Base-by-base conservation (phyloP, 352 stramenopile species). In the Pythium plurisporium region DNA sequence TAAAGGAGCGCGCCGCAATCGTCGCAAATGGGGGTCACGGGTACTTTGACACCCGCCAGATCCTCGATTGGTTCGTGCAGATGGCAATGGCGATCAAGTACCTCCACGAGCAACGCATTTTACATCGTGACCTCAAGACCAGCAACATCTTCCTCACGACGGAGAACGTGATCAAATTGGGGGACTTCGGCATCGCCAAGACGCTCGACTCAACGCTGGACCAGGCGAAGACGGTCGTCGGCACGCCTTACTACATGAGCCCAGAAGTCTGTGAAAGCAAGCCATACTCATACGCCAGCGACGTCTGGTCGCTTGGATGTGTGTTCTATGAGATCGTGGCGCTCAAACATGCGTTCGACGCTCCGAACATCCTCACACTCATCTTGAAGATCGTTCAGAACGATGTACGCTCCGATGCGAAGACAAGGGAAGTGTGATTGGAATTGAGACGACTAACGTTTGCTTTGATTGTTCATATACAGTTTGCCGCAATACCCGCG, bases 51-150 rank as follows among this genome's bases (percentile, higher is more conserved):
- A 76, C 76, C 1, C 59, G 55, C 10, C 76, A 88, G 64, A 76
- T 93, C 36, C 72, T 93, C 33, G 80, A 91, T 59, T 93, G 82
- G 82, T 93, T 98, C 65, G 89, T 98, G 55, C 94, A 98, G 67
- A 96, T 98, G 76, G 82, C 84, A 0, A 84, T 98, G 57, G 94
- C 87, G 11, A 92, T 98, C 53, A 91, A 97, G 59, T 98, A 96
- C 70, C 85, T 98, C 62, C 94, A 98, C 64, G 68, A 74, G 37
- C 90, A 96, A 46, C 83, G 81, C 15, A 76, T 98, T 23, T 70
- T 98, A 43, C 92, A 98, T 66, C 83, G 89, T 43, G 94, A 98
- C 61, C 76, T 98, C 40, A 98, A 98, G 70, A 95, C 94, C 25
- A 96, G 94, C 65, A 98, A 98, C 70, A 86, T 96, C 47, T 96